phyloP scores from a whole-genome alignment of 2,329 filamentous ascomycete species.

The Aspergillus tubingensis region DNA sequence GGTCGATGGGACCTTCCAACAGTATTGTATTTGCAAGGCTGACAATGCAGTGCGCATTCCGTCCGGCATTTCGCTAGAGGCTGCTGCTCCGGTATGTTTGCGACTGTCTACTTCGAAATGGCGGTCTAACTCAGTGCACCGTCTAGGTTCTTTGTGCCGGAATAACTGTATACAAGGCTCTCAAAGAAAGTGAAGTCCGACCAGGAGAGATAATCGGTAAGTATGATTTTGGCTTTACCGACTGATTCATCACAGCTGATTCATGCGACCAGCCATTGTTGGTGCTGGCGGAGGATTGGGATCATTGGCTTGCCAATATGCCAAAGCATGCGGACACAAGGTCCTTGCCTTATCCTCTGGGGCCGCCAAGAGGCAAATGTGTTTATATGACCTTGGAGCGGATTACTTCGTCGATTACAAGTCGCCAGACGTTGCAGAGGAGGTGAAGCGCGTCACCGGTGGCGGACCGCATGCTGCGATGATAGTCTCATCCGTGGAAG shows the following conservation, averaged over 20 bases:
- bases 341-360: slow-evolving; percentile 81
- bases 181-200: slow-evolving; percentile 76
- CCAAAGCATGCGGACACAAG: slow-evolving; percentile 82
- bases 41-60: slow-evolving; percentile 81
- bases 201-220: slow-evolving; percentile 65
- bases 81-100: slow-evolving; percentile 61
- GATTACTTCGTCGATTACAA: slow-evolving; percentile 76
- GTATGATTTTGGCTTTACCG: background rate
- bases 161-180: slow-evolving; percentile 84
- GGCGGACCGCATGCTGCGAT: slow-evolving; percentile 85
- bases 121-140: background rate
- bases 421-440: slow-evolving; percentile 72
- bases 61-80: slow-evolving; percentile 73
- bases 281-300: slow-evolving; percentile 85
- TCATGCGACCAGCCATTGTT: slow-evolving; percentile 53
- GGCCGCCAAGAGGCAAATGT: slow-evolving; percentile 72
- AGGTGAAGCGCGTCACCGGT: slow-evolving; percentile 76
- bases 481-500: slow-evolving; percentile 78
- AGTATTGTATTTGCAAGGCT: slow-evolving; percentile 86
- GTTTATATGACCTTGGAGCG: slow-evolving; percentile 65
- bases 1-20: slow-evolving; percentile 89
- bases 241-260: too few relatives aligned
- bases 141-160: slow-evolving; percentile 71
- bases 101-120: background rate
- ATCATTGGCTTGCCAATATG: slow-evolving; percentile 80